These are phyloP conservation scores for Pontederia paniculata DNA, from an alignment of 176 grass and related monocot species.

Conservation along the genomic window DNA sequence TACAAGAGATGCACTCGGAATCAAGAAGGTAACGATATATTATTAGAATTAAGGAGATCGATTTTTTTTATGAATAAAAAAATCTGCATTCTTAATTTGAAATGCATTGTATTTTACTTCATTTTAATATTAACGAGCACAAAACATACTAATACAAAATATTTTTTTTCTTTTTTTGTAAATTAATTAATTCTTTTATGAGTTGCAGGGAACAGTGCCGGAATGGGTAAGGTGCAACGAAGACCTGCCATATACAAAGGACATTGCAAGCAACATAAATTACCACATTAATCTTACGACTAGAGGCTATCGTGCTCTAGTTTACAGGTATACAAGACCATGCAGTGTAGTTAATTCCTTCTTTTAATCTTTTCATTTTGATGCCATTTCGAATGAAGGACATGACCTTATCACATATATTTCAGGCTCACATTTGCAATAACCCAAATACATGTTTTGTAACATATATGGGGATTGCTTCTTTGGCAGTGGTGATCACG, in stretches of 20 bases:
- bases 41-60: too few species aligned
- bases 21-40: slow-evolving; percentile 34
- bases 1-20: slow-evolving; percentile 25
- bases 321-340: slow-evolving; percentile 28
- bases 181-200: neutral
- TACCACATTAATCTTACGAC: slow-evolving; percentile 37
- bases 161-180: neutral
- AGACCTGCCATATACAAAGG: slow-evolving; percentile 5
- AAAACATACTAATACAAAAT: neutral
- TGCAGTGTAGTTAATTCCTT: neutral
- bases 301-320: slow-evolving; percentile 39
- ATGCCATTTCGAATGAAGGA: neutral
- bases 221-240: slow-evolving; percentile 34
- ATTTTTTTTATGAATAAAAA: too few species aligned
- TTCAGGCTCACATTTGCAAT: neutral
- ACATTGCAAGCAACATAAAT: slow-evolving; percentile 26
- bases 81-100: neutral
- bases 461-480: too few species aligned
- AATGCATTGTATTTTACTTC: too few species aligned
- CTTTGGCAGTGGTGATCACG: neutral
- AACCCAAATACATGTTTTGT: too few species aligned
- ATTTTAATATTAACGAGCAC: too few species aligned
- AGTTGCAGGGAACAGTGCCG: slow-evolving; percentile 29
- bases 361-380: neutral
- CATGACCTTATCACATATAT: neutral